Evolutionary conservation across 768 basidiomycete genomes (phyloP).

Genomic region (Pisolithus microcarpus): DNA sequence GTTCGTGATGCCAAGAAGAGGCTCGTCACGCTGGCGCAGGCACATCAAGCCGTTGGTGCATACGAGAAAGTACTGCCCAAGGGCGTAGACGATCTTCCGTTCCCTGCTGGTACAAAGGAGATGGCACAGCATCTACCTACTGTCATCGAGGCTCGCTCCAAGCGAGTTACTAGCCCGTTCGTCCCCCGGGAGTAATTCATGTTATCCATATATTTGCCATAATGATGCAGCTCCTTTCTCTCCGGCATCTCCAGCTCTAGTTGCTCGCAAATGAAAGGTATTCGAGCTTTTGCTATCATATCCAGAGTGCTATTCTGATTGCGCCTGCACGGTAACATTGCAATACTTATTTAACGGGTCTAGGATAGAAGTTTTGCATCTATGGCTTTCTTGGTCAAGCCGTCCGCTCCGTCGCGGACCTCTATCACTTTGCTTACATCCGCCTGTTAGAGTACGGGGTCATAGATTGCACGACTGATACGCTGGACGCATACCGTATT

Average conservation of each 20-base stretch:
- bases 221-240: no score
- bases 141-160: slow-evolving; percentile 64
- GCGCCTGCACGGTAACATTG: no score
- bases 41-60: slow-evolving; percentile 63
- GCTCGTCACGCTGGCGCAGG: slow-evolving; percentile 50
- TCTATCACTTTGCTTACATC: slow-evolving; percentile 78
- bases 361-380: slow-evolving; percentile 46
- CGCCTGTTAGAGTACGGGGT: slow-evolving; percentile 38
- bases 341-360: no score
- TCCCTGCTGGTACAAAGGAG: slow-evolving; percentile 83
- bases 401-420: slow-evolving; percentile 73
- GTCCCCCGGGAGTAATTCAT: slow-evolving; percentile 53
- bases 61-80: slow-evolving; percentile 75
- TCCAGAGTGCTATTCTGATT: no score
- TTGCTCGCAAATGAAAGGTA: no score
- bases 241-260: no score
- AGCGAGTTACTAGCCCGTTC: slow-evolving; percentile 74
- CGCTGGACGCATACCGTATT: slow-evolving; percentile 45
- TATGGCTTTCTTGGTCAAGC: slow-evolving; percentile 65
- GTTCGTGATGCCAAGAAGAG: slow-evolving; percentile 89
- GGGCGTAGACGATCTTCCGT: slow-evolving; percentile 79
- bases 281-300: no score
- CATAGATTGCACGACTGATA: neutral
- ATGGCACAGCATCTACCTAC: slow-evolving; percentile 60
- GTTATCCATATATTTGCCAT: slow-evolving; percentile 3